These are phyloP conservation scores for Linum lewisii DNA, from an alignment of 345 rosid genomes.

Conservation along the genomic window DNA sequence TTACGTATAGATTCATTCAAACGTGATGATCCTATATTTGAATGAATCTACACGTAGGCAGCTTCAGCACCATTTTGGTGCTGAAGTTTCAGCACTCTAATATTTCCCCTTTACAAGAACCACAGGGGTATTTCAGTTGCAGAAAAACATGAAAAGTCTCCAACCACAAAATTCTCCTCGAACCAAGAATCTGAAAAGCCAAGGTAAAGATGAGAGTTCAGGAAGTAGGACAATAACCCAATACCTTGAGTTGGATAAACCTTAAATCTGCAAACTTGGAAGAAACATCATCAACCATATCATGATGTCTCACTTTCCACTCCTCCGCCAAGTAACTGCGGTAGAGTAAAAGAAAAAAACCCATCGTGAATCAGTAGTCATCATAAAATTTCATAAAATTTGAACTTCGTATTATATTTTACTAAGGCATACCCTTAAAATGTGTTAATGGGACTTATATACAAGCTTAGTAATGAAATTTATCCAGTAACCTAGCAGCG, in stretches of 20 bases:
- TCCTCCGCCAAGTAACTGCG: not conserved
- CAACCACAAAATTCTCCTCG: too few species aligned
- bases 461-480: too few species aligned
- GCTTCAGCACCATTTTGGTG: too few species aligned
- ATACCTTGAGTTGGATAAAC: not conserved
- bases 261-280: not conserved
- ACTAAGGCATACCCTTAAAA: too few species aligned
- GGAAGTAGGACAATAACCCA: not conserved
- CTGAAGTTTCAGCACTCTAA: too few species aligned
- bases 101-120: too few species aligned
- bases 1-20: too few species aligned
- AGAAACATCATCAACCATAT: not conserved
- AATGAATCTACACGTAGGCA: too few species aligned
- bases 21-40: too few species aligned
- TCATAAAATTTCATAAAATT: not conserved
- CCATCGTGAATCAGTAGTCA: not conserved
- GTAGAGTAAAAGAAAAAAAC: not conserved
- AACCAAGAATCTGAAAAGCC: not conserved
- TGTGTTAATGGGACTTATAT: too few species aligned
- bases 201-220: not conserved
- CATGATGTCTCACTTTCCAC: conserved; percentile 1
- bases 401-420: not conserved
- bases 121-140: too few species aligned
- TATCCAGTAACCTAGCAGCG: not conserved
- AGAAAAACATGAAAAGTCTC: too few species aligned